These are phyloP conservation scores for Rhizoclosmatium sp. DNA, from an alignment of 192 early-diverging fungal genomes.

Conservation along the genomic window DNA sequence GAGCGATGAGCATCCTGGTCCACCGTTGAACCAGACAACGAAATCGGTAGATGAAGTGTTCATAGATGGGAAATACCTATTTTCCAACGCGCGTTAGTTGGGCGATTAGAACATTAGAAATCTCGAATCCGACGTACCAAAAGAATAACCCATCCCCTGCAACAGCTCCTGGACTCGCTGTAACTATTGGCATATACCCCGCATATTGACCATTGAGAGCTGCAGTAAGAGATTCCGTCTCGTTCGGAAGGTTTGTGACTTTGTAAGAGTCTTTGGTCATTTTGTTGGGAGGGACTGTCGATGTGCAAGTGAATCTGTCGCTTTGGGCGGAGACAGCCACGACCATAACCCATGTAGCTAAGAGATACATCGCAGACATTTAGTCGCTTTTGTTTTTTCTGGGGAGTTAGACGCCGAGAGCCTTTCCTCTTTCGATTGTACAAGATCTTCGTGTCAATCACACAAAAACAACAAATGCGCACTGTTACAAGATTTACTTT, in stretches of 20 bases:
- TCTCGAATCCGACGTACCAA: constrained; percentile 1
- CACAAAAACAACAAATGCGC: no score
- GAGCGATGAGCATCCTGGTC: constrained; percentile 39
- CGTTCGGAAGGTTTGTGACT: constrained; percentile 18
- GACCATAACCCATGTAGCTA: no score
- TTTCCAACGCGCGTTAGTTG: no score
- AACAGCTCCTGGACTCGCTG: background rate
- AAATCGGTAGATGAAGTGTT: constrained; percentile 11
- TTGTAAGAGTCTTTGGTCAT: background rate
- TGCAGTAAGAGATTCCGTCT: background rate
- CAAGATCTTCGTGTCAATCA: no score
- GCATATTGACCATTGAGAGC: constrained; percentile 22
- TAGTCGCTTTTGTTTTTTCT: no score
- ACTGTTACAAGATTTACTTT: no score
- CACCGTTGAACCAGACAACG: constrained; percentile 46
- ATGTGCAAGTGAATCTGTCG: background rate
- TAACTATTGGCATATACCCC: constrained; percentile 24
- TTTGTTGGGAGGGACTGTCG: background rate
- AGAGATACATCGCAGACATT: no score
- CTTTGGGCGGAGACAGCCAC: no score
- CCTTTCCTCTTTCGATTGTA: no score
- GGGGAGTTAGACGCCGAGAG: no score
- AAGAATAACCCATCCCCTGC: constrained; percentile 10
- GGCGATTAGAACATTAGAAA: no score
- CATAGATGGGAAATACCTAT: constrained; percentile 25